Evolutionary conservation across 2,329 filamentous ascomycete species (phyloP).

Genomic region (Aspergillus sp.): DNA sequence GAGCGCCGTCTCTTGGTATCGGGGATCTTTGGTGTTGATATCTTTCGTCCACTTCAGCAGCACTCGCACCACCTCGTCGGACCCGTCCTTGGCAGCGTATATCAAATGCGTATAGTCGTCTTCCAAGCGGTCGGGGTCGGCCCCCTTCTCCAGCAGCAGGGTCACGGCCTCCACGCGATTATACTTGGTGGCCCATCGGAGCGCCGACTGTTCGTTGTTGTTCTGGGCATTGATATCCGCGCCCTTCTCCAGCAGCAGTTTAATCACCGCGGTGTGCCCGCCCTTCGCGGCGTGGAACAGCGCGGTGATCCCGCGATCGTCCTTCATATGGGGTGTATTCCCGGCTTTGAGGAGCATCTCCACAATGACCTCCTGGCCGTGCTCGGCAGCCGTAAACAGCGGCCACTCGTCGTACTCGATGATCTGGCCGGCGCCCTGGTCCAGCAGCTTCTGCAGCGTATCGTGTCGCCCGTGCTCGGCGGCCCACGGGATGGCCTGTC

Average conservation of each 20-base stretch:
- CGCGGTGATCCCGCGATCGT: neutral
- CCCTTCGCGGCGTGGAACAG: slow-evolving; percentile 1
- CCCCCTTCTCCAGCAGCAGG: neutral
- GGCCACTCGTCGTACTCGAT: neutral
- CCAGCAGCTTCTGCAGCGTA: neutral
- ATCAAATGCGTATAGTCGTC: neutral
- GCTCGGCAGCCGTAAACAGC: neutral
- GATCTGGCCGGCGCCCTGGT: neutral
- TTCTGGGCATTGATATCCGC: neutral
- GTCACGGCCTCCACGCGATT: neutral
- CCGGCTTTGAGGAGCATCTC: neutral
- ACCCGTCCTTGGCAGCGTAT: neutral
- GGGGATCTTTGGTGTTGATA: neutral
- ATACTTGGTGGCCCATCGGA: neutral
- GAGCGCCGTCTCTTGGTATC: neutral
- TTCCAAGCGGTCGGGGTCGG: neutral
- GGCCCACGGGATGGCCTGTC: slow-evolving; percentile 1
- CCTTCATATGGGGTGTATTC: neutral
- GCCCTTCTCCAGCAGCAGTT: neutral
- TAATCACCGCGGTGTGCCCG: neutral
- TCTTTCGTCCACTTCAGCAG: neutral
- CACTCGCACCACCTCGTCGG: neutral
- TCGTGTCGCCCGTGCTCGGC: neutral
- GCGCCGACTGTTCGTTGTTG: neutral
- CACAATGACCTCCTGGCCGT: neutral